phyloP scores from a whole-genome alignment of 2,329 filamentous ascomycete genomes.

The Ophiostoma sp. region DNA sequence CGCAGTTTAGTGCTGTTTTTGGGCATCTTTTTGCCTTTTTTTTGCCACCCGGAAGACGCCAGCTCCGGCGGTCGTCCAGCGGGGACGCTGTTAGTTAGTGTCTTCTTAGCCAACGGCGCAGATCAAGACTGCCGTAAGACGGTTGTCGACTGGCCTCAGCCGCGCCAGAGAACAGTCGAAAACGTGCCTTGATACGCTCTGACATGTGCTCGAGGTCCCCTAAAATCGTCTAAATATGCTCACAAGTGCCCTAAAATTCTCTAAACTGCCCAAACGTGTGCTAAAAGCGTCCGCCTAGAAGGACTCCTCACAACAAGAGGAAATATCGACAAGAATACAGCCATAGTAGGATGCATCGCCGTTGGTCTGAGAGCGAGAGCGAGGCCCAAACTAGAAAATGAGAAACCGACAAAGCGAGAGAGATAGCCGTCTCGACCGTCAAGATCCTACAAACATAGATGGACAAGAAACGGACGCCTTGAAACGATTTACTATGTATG shows the following conservation, averaged over 20 bases:
- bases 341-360: neutral
- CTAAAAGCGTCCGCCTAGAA: neutral
- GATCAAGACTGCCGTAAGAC: neutral
- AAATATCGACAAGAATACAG: neutral
- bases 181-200: neutral
- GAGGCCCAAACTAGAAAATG: neutral
- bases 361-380: neutral
- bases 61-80: neutral
- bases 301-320: neutral
- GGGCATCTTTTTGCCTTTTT: neutral
- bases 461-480: neutral
- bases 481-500: neutral
- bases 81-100: neutral
- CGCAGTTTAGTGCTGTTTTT: neutral
- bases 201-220: neutral
- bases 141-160: neutral
- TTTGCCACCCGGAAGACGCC: constrained; percentile 4
- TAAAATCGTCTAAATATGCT: neutral
- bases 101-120: neutral
- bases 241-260: neutral
- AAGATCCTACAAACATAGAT: neutral
- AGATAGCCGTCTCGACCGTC: neutral
- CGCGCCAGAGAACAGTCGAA: neutral
- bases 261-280: neutral
- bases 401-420: neutral